Base-by-base conservation (phyloP, 2,329 filamentous ascomycete species). In the Apiospora phragmitis region DNA sequence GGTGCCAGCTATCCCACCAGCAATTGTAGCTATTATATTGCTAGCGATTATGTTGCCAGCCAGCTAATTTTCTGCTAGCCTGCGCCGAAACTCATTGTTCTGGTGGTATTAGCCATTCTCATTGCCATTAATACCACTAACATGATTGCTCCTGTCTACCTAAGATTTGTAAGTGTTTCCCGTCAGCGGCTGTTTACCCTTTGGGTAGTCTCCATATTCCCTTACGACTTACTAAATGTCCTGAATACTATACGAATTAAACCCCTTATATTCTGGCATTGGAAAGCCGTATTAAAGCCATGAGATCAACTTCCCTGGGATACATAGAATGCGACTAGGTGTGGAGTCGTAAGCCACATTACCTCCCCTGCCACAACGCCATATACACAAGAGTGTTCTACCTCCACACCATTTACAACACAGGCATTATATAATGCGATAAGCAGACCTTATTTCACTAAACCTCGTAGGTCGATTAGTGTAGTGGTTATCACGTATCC, bases 401-500 rank as follows among this genome's bases (percentile, higher is more conserved):
- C 43, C 16, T 26, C 26, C 26, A 26, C 51, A 9, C 26, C 21
- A 7, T 18, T 3, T 4, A 9, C 9, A 8, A 32, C 14, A 6
- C 8, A 38, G 16, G 3, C 16, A 21, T 9, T 6, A 3, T 21
- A 59, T 14, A 3, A 8, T 21, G 1, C 18, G 4, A 35, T 59
- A 59, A 59, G 7, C 16, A 9, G 29, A 18, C 26, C 2, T 16
- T 43, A 6, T n/a, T 45, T 41, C 35, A 51, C 18, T 9, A 59
- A 26, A 32, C 45, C 5, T 65, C 68, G 29, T 29, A 21, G 62
- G 29, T 29, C 29, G 26, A 29, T 32, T 70, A 16, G 65, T 70
- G 65, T 67, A 70, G 69, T 67, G 69, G 69, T 70, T 70, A 70
- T 70, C 62, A 70, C 69, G 69, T 62, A 43, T 67, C 62, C 67